Evolutionary conservation across 306 rosid species (phyloP), one percentile per base, ranked within the genome.

Genomic region (Sindora glabra): DNA sequence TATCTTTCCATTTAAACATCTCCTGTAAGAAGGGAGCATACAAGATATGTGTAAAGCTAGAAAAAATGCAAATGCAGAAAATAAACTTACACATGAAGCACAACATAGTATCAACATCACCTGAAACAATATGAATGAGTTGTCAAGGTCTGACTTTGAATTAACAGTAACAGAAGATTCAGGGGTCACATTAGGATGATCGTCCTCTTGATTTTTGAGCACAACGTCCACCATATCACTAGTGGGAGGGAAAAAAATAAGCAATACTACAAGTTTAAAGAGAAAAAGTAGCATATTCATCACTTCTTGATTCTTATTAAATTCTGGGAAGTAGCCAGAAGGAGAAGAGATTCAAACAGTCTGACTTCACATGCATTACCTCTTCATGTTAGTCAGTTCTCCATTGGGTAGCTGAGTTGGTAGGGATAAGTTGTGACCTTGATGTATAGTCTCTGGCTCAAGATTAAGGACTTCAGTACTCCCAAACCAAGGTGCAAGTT

Each of bases 1-100:
- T 71, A 58, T 86, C 90, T 76, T 79, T 89, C 97, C 97, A 89
- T 68, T 76, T 86, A 45, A 70, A 69, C 91, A 77, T 83, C 61
- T 86, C 97, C 95, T 86, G 95, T 32, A 54, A 47, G 12, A 15
- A 51, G 45, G 46, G 8, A 65, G 10, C 14, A 41, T 26, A 27
- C 40, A 30, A 53, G 33, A 56, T 68, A 32, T 59, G 65, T 25
- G 39, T 23, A 30, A 32, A n/a, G 26, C 40, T 56, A 4, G 33
- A 23, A 9, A 39, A 52, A 56, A 38, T 3, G 10, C 49, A 45
- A 10, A 19, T 2, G 17, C 2, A 15, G 25, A 33, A 18, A 55
- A 24, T 40, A 12, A 23, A n/a, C 41, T 10, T 19, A 54, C 2
- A 38, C 5, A 48, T 39, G 32, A 30, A 9, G 27, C 11, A 21